A percentile compares a stretch with the other conserved stretches of the same genome.
These are phyloP conservation scores for Lactuca sativa DNA, from an alignment of 129 eudicot genomes.

Conservation along the genomic window DNA sequence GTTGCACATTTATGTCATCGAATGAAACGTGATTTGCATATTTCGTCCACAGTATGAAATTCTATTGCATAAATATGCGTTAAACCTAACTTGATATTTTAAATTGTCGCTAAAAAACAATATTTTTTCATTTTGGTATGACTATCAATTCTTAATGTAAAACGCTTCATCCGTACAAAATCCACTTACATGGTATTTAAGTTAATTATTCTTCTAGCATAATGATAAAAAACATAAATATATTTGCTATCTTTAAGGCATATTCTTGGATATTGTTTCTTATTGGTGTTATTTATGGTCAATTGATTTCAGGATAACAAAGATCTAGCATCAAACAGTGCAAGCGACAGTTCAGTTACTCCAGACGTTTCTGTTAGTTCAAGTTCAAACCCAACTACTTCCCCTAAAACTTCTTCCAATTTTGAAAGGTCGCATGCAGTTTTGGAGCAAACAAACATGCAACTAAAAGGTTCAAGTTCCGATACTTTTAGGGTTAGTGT, in stretches of 20 bases:
- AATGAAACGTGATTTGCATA: too few species aligned
- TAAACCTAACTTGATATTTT: too few species aligned
- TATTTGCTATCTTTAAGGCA: neutral
- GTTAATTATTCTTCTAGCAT: neutral
- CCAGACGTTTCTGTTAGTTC: constrained; percentile 65
- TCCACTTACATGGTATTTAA: too few species aligned
- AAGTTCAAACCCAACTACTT: constrained; percentile 53
- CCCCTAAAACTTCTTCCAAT: constrained; percentile 53
- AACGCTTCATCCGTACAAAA: too few species aligned
- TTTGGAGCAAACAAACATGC: constrained; percentile 77
- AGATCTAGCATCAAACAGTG: constrained; percentile 75
- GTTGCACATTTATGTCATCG: too few species aligned
- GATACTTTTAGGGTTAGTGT: constrained; percentile 91
- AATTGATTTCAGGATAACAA: constrained; percentile 57
- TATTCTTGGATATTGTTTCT: neutral
- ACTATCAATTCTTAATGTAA: too few species aligned
- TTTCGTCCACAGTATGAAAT: too few species aligned
- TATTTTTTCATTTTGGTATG: too few species aligned
- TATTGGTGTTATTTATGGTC: neutral
- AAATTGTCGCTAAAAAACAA: too few species aligned
- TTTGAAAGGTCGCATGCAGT: constrained; percentile 70
- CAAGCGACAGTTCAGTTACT: constrained; percentile 68
- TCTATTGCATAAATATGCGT: too few species aligned
- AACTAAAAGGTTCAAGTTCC: constrained; percentile 72
- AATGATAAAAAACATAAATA: neutral